phyloP scores from a whole-genome alignment of 179 eudicot species.

The Corrigiola litoralis region DNA sequence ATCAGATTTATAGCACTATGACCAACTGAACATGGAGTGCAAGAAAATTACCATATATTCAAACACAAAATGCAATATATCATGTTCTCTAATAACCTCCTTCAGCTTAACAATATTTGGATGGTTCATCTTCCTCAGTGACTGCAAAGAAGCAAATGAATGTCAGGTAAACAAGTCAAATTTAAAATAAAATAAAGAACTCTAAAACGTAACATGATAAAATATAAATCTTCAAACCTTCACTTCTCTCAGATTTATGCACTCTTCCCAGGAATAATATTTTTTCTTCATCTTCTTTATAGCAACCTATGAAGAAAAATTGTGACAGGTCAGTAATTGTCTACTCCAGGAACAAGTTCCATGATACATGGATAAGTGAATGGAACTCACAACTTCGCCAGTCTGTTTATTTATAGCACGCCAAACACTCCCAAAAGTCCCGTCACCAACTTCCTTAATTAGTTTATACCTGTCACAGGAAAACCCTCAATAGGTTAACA shows the following conservation, averaged over 20 bases:
- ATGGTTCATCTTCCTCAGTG: constrained; percentile 91
- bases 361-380: neutral
- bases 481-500: neutral
- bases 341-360: neutral
- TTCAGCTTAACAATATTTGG: constrained; percentile 96
- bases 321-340: neutral
- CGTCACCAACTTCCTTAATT: constrained; percentile 93
- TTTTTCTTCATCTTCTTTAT: constrained; percentile 97
- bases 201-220: neutral
- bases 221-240: no score
- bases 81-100: constrained; percentile 92
- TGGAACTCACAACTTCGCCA: constrained; percentile 81
- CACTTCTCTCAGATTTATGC: constrained; percentile 94
- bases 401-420: constrained; percentile 87
- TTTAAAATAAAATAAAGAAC: neutral
- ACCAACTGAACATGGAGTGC: neutral
- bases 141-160: constrained; percentile 43
- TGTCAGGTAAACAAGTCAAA: neutral
- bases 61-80: constrained; percentile 85
- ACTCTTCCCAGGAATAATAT: constrained; percentile 97
- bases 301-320: constrained; percentile 59
- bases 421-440: constrained; percentile 98
- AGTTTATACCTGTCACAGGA: constrained; percentile 58
- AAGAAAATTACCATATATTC: constrained; percentile 72
- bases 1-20: neutral